A percentile compares a stretch with the other conserved stretches of the same genome.
phyloP scores from a whole-genome alignment of 2,329 filamentous ascomycete species.

The Fusarium goolgardi region DNA sequence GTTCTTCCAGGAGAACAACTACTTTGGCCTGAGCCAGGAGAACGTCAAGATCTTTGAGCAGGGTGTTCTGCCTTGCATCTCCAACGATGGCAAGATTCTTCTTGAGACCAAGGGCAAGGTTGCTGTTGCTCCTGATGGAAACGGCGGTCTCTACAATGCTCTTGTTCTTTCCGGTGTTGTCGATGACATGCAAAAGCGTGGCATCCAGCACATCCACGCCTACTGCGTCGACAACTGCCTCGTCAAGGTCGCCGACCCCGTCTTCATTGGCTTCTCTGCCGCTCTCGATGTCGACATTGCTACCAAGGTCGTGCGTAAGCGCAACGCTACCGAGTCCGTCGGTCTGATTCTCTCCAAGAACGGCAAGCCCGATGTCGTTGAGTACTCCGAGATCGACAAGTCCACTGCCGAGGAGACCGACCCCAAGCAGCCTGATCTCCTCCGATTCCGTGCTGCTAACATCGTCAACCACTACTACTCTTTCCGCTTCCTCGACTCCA shows the following conservation, averaged over 20 bases:
- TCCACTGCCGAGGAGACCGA: conserved; percentile 92
- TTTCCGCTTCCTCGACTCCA: conserved; percentile 89
- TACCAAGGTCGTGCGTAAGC: conserved; percentile 99
- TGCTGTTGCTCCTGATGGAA: conserved; percentile 95
- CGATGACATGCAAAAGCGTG: conserved; percentile 87
- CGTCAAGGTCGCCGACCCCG: conserved; percentile 97
- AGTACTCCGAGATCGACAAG: conserved; percentile 96
- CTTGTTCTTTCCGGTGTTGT: conserved; percentile 83
- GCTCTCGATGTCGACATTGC: conserved; percentile 92
- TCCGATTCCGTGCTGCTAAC: conserved; percentile 98
- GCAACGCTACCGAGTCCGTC: conserved; percentile 94
- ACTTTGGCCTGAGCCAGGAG: conserved; percentile 87
- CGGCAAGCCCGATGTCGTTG: conserved; percentile 94
- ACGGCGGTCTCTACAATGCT: conserved; percentile 95
- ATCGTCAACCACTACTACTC: conserved; percentile 99
- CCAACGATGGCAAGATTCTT: conserved; percentile 96
- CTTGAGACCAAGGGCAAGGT: conserved; percentile 91
- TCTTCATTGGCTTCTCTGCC: conserved; percentile 94
- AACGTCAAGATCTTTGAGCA: conserved; percentile 97
- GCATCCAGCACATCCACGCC: conserved; percentile 93
- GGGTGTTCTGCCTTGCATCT: conserved; percentile 95
- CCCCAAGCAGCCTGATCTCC: conserved; percentile 78
- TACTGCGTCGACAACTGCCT: conserved; percentile 99
- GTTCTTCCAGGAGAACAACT: conserved; percentile 90
- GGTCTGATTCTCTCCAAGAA: conserved; percentile 95